Evolutionary conservation across 495 filamentous ascomycete species (phyloP).

Genomic region (Podospora pseudopauciseta): DNA sequence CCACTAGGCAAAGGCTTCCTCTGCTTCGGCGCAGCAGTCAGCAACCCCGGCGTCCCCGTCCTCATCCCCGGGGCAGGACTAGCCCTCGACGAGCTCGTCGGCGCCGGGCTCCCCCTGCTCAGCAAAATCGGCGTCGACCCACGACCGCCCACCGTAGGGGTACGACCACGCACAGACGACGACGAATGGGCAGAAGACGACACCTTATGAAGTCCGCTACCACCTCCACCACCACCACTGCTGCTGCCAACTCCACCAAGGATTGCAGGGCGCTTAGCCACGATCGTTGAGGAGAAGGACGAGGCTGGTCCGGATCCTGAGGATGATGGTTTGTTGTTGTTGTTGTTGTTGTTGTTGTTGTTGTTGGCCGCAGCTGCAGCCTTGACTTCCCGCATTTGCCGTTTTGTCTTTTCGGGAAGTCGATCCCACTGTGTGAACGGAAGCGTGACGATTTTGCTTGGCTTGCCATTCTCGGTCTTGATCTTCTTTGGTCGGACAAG

Average conservation of each 20-base stretch:
- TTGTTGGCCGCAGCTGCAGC: background rate
- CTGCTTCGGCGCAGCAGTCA: conserved; percentile 14
- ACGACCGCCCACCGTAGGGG: conserved; percentile 1
- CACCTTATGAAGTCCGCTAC: background rate
- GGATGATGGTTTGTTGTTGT: background rate
- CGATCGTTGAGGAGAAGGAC: conserved; percentile 20
- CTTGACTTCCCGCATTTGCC: background rate
- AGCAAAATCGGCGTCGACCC: background rate
- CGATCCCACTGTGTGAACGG: conserved; percentile 20
- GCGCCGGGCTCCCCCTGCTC: background rate
- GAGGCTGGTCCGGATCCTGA: background rate
- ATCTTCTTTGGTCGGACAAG: conserved; percentile 38
- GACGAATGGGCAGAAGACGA: background rate
- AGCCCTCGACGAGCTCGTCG: background rate
- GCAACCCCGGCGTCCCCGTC: background rate
- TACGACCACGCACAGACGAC: background rate
- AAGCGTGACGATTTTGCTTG: conserved; percentile 25
- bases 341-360: too few relatives aligned
- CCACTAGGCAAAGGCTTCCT: conserved; percentile 38
- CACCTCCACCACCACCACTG: background rate
- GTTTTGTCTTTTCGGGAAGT: conserved; percentile 13
- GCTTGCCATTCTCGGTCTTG: conserved; percentile 30
- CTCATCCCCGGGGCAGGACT: conserved; percentile 7
- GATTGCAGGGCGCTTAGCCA: conserved; percentile 18
- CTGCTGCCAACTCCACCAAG: background rate